Evolutionary conservation across 2,329 filamentous ascomycete species (phyloP), one percentile per base, ranked within the genome.

Genomic region (Diaporthe nobilis): DNA sequence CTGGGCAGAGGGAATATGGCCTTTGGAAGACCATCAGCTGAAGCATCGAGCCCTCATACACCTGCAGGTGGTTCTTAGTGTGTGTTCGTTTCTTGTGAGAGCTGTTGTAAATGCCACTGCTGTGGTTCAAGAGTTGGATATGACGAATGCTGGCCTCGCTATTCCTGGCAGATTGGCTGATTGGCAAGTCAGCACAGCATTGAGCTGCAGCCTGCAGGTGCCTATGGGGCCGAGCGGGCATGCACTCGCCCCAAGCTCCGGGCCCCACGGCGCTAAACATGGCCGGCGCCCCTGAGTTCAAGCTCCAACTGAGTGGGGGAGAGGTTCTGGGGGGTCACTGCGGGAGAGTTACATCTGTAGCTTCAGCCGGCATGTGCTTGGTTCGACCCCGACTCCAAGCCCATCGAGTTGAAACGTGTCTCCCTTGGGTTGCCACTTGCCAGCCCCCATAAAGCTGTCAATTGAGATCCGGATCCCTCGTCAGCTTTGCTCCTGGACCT

Each of bases 1-100:
- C 81, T 87, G 83, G 47, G 47, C 47, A 73, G 65, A 51, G 55
- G 61, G 42, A 44, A 28, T 73, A 20, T 57, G 53, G 47, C 67
- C 20, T 55, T 39, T 55, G 37, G 25, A 72, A 31, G 63, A 75
- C 71, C 76, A 61, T 77, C 53, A 76, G 70, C 67, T 68, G 72
- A 39, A 25, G 37, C 55, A 34, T 72, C 22, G 42, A 34, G 47
- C 15, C 39, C 12, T 25, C 60, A 57, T 55, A n/a, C n/a, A 49
- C 25, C 10, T 65, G 31, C 20, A 22, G 31, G 28, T 28, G 13
- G 28, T 20, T 39, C n/a, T 47, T 31, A 31, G 4, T n/a, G 37
- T 55, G 9, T 7, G 9, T 15, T 9, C 25, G 7, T 6, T 55
- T n/a, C 39, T 20, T 42, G 20, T 39, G 42, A 2, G 22, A 12